phyloP scores from a whole-genome alignment of 768 basidiomycete genomes.

The Suillus brevipes region DNA sequence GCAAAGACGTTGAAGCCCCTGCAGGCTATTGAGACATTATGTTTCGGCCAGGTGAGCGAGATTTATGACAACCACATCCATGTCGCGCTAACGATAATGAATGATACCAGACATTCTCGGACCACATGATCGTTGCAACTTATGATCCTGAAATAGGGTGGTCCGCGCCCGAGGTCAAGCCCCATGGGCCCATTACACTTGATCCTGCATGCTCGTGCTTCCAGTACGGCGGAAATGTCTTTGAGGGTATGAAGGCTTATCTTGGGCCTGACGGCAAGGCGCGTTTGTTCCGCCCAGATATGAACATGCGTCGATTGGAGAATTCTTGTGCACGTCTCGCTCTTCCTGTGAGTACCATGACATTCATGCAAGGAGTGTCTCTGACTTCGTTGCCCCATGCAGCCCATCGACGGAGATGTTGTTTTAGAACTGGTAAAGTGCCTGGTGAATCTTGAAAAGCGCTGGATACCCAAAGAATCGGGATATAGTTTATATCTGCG shows the following conservation, averaged over 20 bases:
- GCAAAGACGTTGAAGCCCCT: slow-evolving; percentile 51
- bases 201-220: slow-evolving; percentile 58
- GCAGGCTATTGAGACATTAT: slow-evolving; percentile 45
- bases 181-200: slow-evolving; percentile 59
- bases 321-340: slow-evolving; percentile 70
- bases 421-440: slow-evolving; percentile 58
- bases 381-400: background rate
- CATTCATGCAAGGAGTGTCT: background rate
- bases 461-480: slow-evolving; percentile 77
- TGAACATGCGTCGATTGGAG: slow-evolving; percentile 82
- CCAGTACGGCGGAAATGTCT: slow-evolving; percentile 60
- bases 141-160: slow-evolving; percentile 67
- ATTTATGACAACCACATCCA: slow-evolving; percentile 3
- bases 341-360: slow-evolving; percentile 52
- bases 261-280: slow-evolving; percentile 68
- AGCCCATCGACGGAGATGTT: slow-evolving; percentile 47
- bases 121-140: slow-evolving; percentile 76
- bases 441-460: slow-evolving; percentile 67
- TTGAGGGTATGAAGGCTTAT: slow-evolving; percentile 80
- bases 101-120: slow-evolving; percentile 51
- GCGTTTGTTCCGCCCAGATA: slow-evolving; percentile 78
- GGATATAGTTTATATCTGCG: slow-evolving; percentile 88
- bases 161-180: slow-evolving; percentile 72
- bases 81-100: background rate
- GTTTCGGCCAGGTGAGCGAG: slow-evolving; percentile 56